Evolutionary conservation across 345 rosid genomes (phyloP), one percentile per base, ranked within the genome.

Genomic region (Boechera divaricarpa): DNA sequence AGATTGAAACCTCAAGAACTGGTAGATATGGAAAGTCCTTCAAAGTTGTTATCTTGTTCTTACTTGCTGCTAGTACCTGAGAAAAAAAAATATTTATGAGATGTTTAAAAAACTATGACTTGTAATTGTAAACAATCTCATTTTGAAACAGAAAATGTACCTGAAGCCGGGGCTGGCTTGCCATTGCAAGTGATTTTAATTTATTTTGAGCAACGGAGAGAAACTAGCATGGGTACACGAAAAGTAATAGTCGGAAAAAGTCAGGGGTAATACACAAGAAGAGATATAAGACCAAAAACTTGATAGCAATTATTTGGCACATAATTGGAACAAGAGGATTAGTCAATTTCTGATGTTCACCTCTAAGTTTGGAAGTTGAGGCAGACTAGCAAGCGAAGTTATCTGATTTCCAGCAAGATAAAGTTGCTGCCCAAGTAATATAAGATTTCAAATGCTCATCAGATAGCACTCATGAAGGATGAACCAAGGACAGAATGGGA

Each of bases 351-450:
- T 24, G 51, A 77, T 72, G 57, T 81, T 56, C 84, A 94, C 98
- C 97, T 94, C 98, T 83, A 94, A 79, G 82, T 92, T 94, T 51
- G 98, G 98, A 73, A 94, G 97, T 81, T 89, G 91, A 47, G 98
- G 98, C 74, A 94, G 90, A 84, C 95, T 94, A 71, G 79, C 86
- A 82, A 94, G 91, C 18, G 98, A 94, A 12, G 91, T 90, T 71
- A 94, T 92, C 86, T 94, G 98, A 73, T 94, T 94, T 66, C 98
- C 98, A 79, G 98, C 98, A 77, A 94, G 97, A 85, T 94, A 94
- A 8, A 94, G 84, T 94, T 94, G 98, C 98, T 94, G 85, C 78
- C 75, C 58, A 82, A 72, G 75, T 55, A 56, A 81, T 33, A 75
- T 16, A 83, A 36, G 72, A 33, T 59, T 82, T 63, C 80, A 53